Evolutionary conservation across 306 rosid species (phyloP).

Genomic region (Vigna nakashimae): DNA sequence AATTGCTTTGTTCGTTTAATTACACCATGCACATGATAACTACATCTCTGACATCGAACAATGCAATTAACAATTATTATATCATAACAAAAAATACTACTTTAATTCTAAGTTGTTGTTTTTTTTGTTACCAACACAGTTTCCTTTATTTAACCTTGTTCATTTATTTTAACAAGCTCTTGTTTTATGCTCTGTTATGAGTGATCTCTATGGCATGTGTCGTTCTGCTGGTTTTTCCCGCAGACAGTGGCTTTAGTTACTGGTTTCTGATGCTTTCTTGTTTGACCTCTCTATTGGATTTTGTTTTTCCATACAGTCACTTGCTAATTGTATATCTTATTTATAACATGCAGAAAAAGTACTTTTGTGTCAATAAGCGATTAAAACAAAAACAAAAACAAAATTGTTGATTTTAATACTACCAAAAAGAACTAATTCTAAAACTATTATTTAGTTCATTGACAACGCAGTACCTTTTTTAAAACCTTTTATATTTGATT

Average conservation of each 20-base stretch:
- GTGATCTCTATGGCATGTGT: background rate
- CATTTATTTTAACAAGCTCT: background rate
- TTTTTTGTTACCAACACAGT: constrained; percentile 16
- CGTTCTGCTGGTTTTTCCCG: background rate
- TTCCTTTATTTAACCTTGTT: background rate
- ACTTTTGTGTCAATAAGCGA: background rate
- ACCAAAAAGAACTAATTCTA: background rate
- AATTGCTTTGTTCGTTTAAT: constrained; percentile 19
- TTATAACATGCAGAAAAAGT: background rate
- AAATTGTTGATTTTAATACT: background rate
- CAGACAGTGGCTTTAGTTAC: background rate
- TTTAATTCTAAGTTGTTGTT: background rate
- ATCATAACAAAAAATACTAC: background rate
- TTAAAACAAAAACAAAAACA: background rate
- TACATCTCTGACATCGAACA: background rate
- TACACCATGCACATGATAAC: background rate
- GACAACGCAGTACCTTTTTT: background rate
- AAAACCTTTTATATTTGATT: background rate
- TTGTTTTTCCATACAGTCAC: background rate
- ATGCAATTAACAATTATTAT: background rate
- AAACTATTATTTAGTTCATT: background rate
- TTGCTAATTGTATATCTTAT: background rate
- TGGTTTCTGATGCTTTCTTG: background rate
- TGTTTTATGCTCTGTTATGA: background rate
- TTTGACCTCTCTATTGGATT: background rate